Conservation (phyloP, 2,329 filamentous ascomycete genomes). For the Apiospora aurea region DNA sequence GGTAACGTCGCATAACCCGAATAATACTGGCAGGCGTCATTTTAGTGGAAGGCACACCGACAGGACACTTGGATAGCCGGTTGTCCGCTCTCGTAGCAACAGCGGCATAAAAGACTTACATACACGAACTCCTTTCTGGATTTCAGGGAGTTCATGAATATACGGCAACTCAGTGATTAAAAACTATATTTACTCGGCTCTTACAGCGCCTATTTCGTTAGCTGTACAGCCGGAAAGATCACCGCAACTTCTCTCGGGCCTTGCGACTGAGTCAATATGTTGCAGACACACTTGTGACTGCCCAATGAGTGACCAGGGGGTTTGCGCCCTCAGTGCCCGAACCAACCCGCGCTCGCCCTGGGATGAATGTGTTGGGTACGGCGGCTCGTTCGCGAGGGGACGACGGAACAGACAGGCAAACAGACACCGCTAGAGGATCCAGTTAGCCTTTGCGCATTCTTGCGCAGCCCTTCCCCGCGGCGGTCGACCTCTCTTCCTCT, state of each 20-base stretch:
- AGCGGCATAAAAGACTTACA: background rate
- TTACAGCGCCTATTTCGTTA: background rate
- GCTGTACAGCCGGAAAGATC: background rate
- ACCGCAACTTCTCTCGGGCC: background rate
- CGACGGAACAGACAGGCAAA: background rate
- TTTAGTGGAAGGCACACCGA: background rate
- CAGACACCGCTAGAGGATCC: background rate
- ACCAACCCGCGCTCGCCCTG: background rate
- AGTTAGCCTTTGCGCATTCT: background rate
- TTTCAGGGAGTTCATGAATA: background rate
- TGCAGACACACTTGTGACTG: slow-evolving; percentile 5
- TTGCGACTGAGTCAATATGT: background rate
- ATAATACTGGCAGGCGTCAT: background rate
- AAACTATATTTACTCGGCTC: no score
- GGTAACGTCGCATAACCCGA: background rate
- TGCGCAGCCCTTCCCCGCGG: background rate
- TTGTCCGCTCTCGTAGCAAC: background rate
- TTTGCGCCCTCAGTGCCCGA: slow-evolving; percentile 14
- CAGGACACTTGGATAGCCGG: background rate
- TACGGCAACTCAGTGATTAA: background rate
- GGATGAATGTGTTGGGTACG: background rate
- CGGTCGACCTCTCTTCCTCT: no score
- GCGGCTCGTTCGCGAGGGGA: background rate
- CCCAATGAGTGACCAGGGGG: slow-evolving; percentile 18
- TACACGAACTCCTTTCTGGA: background rate